These are phyloP conservation scores for Apophysomyces trapeziformis DNA, from an alignment of 371 early-diverging fungal genomes.

Conservation along the genomic window DNA sequence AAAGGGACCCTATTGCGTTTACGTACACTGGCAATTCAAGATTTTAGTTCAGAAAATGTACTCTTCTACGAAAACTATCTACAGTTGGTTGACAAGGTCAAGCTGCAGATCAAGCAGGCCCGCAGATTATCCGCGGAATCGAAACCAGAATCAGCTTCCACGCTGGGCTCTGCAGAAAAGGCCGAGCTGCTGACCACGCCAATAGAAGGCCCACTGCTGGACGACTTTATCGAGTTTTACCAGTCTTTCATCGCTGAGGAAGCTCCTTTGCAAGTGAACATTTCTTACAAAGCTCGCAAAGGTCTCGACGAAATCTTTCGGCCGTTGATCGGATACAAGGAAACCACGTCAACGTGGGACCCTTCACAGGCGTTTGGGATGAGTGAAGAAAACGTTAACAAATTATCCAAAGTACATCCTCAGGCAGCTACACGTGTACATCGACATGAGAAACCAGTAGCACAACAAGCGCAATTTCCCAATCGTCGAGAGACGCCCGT, in stretches of 20 bases:
- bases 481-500: neutral
- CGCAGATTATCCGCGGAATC: constrained; percentile 1
- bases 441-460: neutral
- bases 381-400: neutral
- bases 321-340: neutral
- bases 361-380: neutral
- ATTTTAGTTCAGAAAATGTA: constrained; percentile 49
- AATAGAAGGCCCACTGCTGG: constrained; percentile 6
- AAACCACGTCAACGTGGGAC: neutral
- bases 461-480: neutral
- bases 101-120: neutral
- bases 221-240: constrained; percentile 37
- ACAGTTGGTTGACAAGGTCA: constrained; percentile 25
- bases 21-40: constrained; percentile 40
- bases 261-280: constrained; percentile 45
- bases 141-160: neutral
- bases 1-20: constrained; percentile 27
- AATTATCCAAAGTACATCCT: neutral
- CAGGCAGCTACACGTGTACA: neutral
- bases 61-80: constrained; percentile 43
- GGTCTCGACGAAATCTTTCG: constrained; percentile 20
- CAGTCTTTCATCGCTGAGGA: constrained; percentile 34
- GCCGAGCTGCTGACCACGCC: constrained; percentile 1
- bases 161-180: constrained; percentile 4
- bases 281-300: constrained; percentile 37